These are phyloP conservation scores for Mycena alexandri DNA, from an alignment of 768 basidiomycete genomes.

Conservation along the genomic window DNA sequence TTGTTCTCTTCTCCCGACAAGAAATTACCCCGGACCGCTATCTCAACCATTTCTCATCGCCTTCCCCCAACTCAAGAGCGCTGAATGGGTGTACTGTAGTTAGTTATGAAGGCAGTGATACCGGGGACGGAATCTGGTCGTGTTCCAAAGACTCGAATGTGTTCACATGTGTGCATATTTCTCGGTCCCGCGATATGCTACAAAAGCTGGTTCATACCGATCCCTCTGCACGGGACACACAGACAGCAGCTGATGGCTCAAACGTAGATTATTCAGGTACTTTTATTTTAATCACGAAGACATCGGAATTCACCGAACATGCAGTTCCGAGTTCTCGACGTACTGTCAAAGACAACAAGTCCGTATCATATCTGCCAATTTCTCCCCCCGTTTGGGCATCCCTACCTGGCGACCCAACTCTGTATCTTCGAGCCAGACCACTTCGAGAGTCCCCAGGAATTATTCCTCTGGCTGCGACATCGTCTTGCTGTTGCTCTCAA, in stretches of 20 bases:
- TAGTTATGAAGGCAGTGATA: no score
- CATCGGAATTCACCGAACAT: neutral
- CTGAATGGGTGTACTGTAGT: slow-evolving; percentile 14
- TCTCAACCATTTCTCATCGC: slow-evolving; percentile 15
- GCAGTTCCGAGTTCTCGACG: slow-evolving; percentile 6
- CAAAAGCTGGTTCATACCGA: slow-evolving; percentile 21
- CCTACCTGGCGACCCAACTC: slow-evolving; percentile 4
- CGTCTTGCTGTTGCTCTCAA: slow-evolving; percentile 17
- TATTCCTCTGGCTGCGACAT: neutral
- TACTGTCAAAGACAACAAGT: neutral
- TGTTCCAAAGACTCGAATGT: slow-evolving; percentile 14
- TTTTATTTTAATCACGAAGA: neutral
- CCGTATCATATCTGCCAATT: slow-evolving; percentile 29
- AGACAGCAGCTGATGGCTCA: neutral
- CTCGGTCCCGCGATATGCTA: neutral
- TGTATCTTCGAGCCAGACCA: slow-evolving; percentile 1
- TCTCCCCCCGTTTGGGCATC: slow-evolving; percentile 24
- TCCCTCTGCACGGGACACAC: slow-evolving; percentile 15
- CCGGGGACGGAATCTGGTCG: slow-evolving; percentile 9
- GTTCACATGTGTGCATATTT: slow-evolving; percentile 3
- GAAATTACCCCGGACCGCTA: slow-evolving; percentile 13
- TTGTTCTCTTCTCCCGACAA: slow-evolving; percentile 10
- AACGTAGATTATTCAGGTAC: slow-evolving; percentile 10
- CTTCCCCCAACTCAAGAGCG: neutral
- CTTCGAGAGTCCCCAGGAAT: neutral